phyloP scores from a whole-genome alignment of 1,284 basidiomycete genomes.

The Papiliotrema fonsecae region DNA sequence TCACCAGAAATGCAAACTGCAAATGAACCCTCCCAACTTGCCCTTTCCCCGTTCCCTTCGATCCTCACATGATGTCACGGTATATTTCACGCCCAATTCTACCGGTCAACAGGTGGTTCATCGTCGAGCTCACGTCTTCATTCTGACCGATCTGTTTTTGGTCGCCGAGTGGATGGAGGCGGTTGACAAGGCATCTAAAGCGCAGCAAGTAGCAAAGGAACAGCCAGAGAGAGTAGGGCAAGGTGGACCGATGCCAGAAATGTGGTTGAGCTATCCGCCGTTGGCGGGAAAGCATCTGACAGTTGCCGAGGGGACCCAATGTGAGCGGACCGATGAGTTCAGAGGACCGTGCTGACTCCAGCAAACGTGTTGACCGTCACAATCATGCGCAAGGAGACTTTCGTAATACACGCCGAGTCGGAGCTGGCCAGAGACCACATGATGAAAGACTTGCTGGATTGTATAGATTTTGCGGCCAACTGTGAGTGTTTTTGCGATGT shows the following conservation, averaged over 20 bases:
- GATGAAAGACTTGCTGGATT: constrained; percentile 71
- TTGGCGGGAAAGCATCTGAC: constrained; percentile 88
- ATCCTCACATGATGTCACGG: constrained; percentile 65
- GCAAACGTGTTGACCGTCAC: constrained; percentile 69
- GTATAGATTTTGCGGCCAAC: constrained; percentile 71
- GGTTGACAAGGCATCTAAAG: constrained; percentile 54
- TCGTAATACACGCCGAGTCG: constrained; percentile 65
- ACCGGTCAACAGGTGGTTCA: constrained; percentile 71
- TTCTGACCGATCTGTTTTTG: constrained; percentile 88
- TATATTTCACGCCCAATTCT: constrained; percentile 72
- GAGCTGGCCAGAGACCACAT: constrained; percentile 62
- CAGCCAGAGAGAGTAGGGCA: constrained; percentile 45
- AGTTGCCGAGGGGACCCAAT: constrained; percentile 57
- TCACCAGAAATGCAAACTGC: constrained; percentile 75
- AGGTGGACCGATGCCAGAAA: constrained; percentile 63
- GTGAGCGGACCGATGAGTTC: constrained; percentile 26
- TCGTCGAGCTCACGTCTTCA: constrained; percentile 73
- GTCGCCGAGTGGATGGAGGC: constrained; percentile 75
- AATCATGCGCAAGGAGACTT: constrained; percentile 83
- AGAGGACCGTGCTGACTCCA: constrained; percentile 35
- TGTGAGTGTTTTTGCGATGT: constrained; percentile 52
- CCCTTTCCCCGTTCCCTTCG: constrained; percentile 77
- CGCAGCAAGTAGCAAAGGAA: constrained; percentile 36
- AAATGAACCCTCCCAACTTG: constrained; percentile 77
- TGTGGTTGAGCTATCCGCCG: constrained; percentile 93